Evolutionary conservation across 108 stramenopile genomes (phyloP), one percentile per base, ranked within the genome.

Genomic region (Discostella stelligeroides): DNA sequence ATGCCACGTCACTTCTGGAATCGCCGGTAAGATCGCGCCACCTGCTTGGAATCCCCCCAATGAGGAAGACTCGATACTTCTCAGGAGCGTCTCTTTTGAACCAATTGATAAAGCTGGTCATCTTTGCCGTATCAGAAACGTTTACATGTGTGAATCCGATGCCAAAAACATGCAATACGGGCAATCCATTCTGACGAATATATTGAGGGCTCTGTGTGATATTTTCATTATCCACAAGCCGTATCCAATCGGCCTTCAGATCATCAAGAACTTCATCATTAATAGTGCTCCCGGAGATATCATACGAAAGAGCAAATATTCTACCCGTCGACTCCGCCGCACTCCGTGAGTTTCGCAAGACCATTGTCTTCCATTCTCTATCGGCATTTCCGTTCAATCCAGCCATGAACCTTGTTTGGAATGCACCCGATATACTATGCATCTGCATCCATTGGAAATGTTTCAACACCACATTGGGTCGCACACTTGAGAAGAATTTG

Each of bases 381-480:
- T 64, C 45, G 4, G 27, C 10, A 14, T 27, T 20, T 15, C n/a
- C 30, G 10, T 60, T 17, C 28, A 75, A 49, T 7, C 51, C 24
- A 12, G 51, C 27, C 62, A 83, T 70, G 49, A 83, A 83, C 10
- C 73, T 47, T 56, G 68, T 50, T 30, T 74, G 66, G 55, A 83
- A 83, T 0, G 73, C 71, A 38, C 82, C 82, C 7, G 72, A 30
- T 25, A 83, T 80, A 7, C 79, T 69, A 53, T 83, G 75, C 1
- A 70, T 68, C 2, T 37, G 12, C 82, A 83, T 83, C 82, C 82
- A 83, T 37, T 71, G 42, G 38, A 75, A 71, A 64, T 83, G 82
- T n/a, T 73, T 65, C 29, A 62, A 51, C 12, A 83, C 82, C 9
- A 79, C 55, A 15, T 73, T 75, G 2, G 74, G 68, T 14, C 59